Conservation (phyloP, 352 stramenopile genomes). For the Globisporangium paroecandrum region DNA sequence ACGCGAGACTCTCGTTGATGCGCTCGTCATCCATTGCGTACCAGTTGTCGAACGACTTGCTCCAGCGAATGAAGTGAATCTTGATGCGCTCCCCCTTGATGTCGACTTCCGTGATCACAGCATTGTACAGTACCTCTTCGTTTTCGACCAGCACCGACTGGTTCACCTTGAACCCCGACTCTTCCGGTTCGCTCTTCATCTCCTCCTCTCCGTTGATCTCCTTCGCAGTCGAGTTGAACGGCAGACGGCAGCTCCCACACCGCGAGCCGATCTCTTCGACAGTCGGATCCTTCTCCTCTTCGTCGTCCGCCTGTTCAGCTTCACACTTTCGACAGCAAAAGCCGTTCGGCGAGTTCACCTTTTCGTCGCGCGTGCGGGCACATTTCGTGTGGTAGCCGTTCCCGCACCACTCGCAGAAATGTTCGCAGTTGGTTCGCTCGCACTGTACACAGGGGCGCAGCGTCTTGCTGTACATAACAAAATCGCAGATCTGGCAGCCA, state of each 20-base stretch:
- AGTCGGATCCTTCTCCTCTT: constrained; percentile 32
- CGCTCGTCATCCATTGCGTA: constrained; percentile 88
- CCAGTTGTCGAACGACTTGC: constrained; percentile 87
- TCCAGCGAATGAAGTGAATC: constrained; percentile 86
- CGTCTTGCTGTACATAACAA: constrained; percentile 64
- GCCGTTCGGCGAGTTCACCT: constrained; percentile 47
- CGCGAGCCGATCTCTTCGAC: constrained; percentile 58
- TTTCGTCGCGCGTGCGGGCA: constrained; percentile 44
- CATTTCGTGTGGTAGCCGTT: constrained; percentile 78
- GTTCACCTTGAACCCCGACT: constrained; percentile 70
- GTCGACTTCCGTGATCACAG: constrained; percentile 82
- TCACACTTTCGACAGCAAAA: constrained; percentile 80
- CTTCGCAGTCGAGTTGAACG: constrained; percentile 43
- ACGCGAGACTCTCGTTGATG: constrained; percentile 87
- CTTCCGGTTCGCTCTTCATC: constrained; percentile 17
- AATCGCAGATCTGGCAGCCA: constrained; percentile 81
- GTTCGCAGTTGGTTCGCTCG: constrained; percentile 51
- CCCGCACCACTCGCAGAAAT: constrained; percentile 86
- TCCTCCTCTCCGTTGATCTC: constrained; percentile 13
- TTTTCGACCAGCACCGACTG: constrained; percentile 84
- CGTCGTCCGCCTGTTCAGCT: constrained; percentile 59
- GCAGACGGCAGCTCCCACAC: constrained; percentile 58
- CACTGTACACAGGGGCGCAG: constrained; percentile 70
- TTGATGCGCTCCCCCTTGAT: constrained; percentile 67
- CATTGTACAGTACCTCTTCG: constrained; percentile 86